A percentile compares a stretch with the other conserved stretches of the same genome.
Conservation (phyloP, 1,139 yeast genomes). For the Chernovozyma sophiae-reginae region DNA sequence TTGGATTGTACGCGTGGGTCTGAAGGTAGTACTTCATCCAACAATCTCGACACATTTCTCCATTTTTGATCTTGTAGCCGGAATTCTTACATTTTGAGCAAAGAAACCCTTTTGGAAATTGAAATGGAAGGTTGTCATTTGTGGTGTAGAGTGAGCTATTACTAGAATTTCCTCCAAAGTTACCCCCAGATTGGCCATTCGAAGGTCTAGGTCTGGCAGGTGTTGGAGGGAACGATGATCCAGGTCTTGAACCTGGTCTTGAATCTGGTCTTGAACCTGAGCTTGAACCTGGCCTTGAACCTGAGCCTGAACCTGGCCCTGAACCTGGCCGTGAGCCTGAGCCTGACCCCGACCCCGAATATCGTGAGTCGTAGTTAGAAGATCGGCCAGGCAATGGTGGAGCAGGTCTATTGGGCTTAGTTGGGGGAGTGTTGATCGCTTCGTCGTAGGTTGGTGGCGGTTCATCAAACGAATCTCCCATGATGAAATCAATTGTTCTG, state of each 20-base stretch:
- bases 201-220: too few species aligned
- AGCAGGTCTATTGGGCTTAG: background rate
- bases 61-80: conserved; percentile 30
- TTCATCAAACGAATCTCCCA: conserved; percentile 5
- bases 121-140: conserved; percentile 49
- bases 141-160: conserved; percentile 10
- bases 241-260: too few species aligned
- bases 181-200: too few species aligned
- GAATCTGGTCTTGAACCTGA: too few species aligned
- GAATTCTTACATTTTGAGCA: conserved; percentile 41
- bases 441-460: conserved; percentile 20
- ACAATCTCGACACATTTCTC: conserved; percentile 31
- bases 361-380: too few species aligned
- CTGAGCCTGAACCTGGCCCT: too few species aligned
- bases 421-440: conserved; percentile 12
- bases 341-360: too few species aligned
- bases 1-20: conserved; percentile 36
- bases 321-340: too few species aligned
- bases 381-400: background rate
- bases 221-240: too few species aligned
- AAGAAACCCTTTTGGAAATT: conserved; percentile 30
- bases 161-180: too few species aligned
- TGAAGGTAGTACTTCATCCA: conserved; percentile 31
- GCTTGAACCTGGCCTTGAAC: too few species aligned
- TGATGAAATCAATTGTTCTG: background rate